Evolutionary conservation across 257 asterid genomes (phyloP).

Genomic region (Solanum stenotomum): DNA sequence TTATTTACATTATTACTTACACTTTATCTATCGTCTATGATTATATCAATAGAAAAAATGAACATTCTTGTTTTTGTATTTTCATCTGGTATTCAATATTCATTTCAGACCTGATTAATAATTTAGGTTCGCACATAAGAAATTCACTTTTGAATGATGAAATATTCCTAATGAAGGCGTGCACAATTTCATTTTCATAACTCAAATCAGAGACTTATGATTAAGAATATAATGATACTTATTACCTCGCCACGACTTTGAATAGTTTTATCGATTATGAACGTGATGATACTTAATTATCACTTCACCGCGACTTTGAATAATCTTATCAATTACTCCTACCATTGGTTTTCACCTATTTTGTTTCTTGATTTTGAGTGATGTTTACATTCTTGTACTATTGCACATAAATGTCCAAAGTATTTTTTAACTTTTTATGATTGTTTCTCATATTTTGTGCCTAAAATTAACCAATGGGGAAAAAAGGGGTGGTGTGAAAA

Average conservation of each 20-base stretch:
- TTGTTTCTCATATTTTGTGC: constrained; percentile 1
- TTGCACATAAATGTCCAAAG: not conserved
- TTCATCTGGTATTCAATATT: not conserved
- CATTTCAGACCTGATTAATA: not conserved
- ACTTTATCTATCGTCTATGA: not conserved
- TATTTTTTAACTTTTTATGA: not conserved
- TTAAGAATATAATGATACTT: not conserved
- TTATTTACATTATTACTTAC: not conserved
- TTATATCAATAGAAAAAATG: not conserved
- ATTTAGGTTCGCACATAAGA: not conserved
- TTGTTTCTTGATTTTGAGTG: not conserved
- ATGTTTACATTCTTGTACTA: not conserved
- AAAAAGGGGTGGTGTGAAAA: not conserved
- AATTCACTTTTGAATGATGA: not conserved
- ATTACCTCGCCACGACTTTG: not conserved
- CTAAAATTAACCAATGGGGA: not conserved
- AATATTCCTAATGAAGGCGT: not conserved
- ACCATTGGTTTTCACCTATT: not conserved
- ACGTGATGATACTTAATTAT: too few species aligned
- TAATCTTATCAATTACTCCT: not conserved
- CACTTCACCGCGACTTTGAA: not conserved
- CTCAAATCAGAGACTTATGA: not conserved
- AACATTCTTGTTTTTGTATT: not conserved
- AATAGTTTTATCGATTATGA: not conserved
- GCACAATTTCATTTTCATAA: not conserved